Conservation (phyloP, 352 stramenopile species). For the Globisporangium perplexum region DNA sequence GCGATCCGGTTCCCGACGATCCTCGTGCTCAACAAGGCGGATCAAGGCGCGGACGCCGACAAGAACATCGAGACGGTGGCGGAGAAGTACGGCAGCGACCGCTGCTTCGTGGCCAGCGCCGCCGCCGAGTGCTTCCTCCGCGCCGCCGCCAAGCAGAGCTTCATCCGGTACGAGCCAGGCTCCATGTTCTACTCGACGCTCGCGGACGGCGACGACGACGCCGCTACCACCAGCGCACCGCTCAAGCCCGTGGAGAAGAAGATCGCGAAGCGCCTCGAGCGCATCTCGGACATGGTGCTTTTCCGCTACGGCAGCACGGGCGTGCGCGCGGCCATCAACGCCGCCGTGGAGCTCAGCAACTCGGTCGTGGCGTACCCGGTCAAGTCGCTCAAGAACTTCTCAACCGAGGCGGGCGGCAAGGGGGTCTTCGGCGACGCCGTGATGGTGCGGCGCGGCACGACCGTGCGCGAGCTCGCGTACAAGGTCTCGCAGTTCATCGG, state of each 20-base stretch:
- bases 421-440: slow-evolving; percentile 76
- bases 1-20: slow-evolving; percentile 81
- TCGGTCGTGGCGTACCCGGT: slow-evolving; percentile 83
- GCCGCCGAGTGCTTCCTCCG: slow-evolving; percentile 83
- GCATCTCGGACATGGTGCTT: slow-evolving; percentile 88
- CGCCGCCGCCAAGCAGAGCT: slow-evolving; percentile 62
- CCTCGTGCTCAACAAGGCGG: slow-evolving; percentile 87
- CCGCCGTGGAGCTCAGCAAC: slow-evolving; percentile 75
- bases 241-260: slow-evolving; percentile 77
- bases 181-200: slow-evolving; percentile 82
- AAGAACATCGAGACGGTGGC: slow-evolving; percentile 86
- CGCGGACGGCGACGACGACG: slow-evolving; percentile 50
- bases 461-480: slow-evolving; percentile 70
- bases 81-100: slow-evolving; percentile 83
- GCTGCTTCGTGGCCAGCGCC: slow-evolving; percentile 82
- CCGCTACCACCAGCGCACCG: slow-evolving; percentile 21
- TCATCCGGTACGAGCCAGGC: slow-evolving; percentile 82
- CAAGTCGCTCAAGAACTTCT: slow-evolving; percentile 84
- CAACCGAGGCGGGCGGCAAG: slow-evolving; percentile 55
- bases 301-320: slow-evolving; percentile 86
- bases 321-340: slow-evolving; percentile 83
- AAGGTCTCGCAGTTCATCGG: slow-evolving; percentile 64
- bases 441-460: slow-evolving; percentile 68
- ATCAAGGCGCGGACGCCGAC: slow-evolving; percentile 81
- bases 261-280: slow-evolving; percentile 72